A percentile compares a stretch with the other conserved stretches of the same genome.
phyloP scores from a whole-genome alignment of 176 grass and related monocot genomes.

The Avena sativa region DNA sequence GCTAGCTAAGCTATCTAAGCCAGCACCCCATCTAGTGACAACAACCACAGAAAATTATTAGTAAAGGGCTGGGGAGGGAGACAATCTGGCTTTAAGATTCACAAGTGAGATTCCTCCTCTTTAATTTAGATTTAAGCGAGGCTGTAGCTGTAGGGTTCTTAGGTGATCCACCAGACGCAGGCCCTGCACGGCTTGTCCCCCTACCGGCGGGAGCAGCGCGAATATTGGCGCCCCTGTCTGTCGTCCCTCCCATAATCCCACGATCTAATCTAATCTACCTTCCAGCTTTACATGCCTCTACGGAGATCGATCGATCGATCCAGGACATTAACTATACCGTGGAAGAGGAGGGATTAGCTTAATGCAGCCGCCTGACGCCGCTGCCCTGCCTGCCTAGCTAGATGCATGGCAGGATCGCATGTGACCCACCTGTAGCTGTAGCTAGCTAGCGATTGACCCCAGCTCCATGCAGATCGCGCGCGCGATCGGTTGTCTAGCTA shows the following conservation, averaged over 20 bases:
- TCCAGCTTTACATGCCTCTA: constrained; percentile 38
- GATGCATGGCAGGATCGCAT: constrained; percentile 44
- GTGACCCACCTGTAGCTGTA: constrained; percentile 53
- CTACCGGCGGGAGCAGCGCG: constrained; percentile 58
- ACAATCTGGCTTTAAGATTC: constrained; percentile 56
- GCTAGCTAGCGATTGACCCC: neutral
- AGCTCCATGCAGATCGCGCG: neutral
- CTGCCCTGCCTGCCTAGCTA: neutral
- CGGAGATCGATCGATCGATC: neutral
- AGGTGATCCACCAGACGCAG: constrained; percentile 51
- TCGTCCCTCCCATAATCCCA: neutral
- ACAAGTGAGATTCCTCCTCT: constrained; percentile 46
- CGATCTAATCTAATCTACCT: neutral
- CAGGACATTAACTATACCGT: constrained; percentile 24
- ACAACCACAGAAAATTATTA: neutral
- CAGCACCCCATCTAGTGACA: constrained; percentile 34
- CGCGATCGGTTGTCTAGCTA: neutral
- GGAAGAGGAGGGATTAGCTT: constrained; percentile 30
- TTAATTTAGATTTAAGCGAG: constrained; percentile 40
- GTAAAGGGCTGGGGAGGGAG: neutral
- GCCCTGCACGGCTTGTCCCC: constrained; percentile 54
- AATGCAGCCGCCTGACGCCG: constrained; percentile 27
- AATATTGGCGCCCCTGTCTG: constrained; percentile 61
- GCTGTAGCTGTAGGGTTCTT: constrained; percentile 55
- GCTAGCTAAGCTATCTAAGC: neutral